Base-by-base conservation (phyloP, 177 flowering plant species). In the Vitis hybrid region DNA sequence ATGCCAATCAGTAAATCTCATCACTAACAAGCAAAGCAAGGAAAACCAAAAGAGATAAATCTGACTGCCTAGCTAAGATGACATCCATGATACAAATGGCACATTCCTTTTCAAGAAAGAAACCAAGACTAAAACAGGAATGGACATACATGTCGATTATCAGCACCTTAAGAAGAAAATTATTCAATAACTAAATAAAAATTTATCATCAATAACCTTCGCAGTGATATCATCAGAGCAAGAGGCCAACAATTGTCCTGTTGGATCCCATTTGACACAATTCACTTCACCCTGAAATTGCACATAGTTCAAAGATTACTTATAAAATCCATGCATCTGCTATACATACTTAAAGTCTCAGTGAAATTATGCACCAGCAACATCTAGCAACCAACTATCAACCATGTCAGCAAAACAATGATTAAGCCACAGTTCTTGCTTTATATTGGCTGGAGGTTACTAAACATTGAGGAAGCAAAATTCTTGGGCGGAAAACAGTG, bases 211-310 rank as follows among this genome's bases (percentile, higher is more conserved):
- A 56, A 67, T 72, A 68, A 93, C 99, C 99, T 95, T 95, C 48
- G 96, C 99, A 67, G 97, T 93, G 62, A 77, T 76, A 80, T 95
- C 99, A 81, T 93, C 98, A 18, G 99, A 95, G 82, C 99, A 93
- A 19, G 99, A 95, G 62, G 99, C 99, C 82, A 95, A 80, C 62
- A 91, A 73, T 15, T 89, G 77, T 48, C 99, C 99, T 4, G 96
- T 85, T 49, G 98, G 98, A 78, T 95, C 99, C 99, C 99, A 95
- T 82, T 93, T 93, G 65, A 95, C 87, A 72, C 94, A 92, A 80
- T 95, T 95, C 59, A 95, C 99, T 89, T 95, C 99, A 65, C 96
- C 93, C 99, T 95, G 91, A 70, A 78, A 80, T 64, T 59, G 72
- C 56, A 70, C 7, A 65, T 62, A 71, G 19, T 32, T 52, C 56